Evolutionary conservation across 106 monocot genomes (phyloP).

Genomic region (Ottelia alismoides): DNA sequence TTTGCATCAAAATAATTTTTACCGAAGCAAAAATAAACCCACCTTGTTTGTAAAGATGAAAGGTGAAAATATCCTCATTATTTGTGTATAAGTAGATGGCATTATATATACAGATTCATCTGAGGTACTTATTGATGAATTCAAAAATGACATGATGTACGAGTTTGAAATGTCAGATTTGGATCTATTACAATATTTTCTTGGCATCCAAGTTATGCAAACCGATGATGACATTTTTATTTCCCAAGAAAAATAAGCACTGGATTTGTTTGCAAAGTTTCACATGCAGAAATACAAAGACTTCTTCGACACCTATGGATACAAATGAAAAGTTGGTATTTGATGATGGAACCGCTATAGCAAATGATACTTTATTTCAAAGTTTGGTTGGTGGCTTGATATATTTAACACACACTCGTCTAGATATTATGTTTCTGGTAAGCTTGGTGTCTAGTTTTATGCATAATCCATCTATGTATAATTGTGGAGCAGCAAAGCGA

Average conservation of each 20-base stretch:
- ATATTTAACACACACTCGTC: slow-evolving; percentile 2
- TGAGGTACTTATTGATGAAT: background rate
- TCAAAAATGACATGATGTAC: background rate
- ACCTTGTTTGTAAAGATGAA: background rate
- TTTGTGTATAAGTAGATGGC: background rate
- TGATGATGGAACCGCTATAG: background rate
- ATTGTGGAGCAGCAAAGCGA: background rate
- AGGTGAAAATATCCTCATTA: background rate
- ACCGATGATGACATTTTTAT: background rate
- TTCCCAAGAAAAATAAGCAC: slow-evolving; percentile 1
- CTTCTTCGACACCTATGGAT: slow-evolving; percentile 1
- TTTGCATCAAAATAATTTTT: background rate
- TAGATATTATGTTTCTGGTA: background rate
- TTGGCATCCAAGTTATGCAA: background rate
- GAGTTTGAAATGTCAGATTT: background rate
- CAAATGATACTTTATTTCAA: slow-evolving; percentile 1
- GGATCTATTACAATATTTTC: background rate
- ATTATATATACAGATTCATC: background rate
- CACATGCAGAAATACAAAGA: background rate
- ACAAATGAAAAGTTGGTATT: background rate
- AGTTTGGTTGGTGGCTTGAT: background rate
- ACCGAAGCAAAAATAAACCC: background rate
- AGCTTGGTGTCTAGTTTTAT: background rate
- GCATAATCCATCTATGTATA: background rate
- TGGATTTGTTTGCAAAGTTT: background rate